Evolutionary conservation across 2,329 filamentous ascomycete genomes (phyloP).

Genomic region (Aspergillus intermedius): DNA sequence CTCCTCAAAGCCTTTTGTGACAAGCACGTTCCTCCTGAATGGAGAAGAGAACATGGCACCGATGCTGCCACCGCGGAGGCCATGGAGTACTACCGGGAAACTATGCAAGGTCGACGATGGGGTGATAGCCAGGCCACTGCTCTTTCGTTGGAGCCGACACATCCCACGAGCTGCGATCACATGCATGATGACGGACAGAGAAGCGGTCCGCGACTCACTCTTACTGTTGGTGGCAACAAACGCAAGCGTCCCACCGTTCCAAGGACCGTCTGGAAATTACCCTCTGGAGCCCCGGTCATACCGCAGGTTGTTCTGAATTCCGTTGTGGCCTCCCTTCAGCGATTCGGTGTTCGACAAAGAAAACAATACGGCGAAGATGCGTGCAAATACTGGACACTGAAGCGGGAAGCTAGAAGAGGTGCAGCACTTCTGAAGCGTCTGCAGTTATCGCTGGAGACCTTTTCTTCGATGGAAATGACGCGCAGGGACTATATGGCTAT

Average conservation of each 20-base stretch:
- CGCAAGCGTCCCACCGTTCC: conserved; percentile 47
- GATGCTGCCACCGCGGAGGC: conserved; percentile 73
- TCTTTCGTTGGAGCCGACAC: conserved; percentile 68
- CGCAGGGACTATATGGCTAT: conserved; percentile 92
- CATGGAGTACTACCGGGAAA: conserved; percentile 80
- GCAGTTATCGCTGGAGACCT: conserved; percentile 91
- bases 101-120: conserved; percentile 86
- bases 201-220: conserved; percentile 44
- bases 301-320: conserved; percentile 80
- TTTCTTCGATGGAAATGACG: conserved; percentile 95
- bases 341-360: conserved; percentile 76
- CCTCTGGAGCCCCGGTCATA: conserved; percentile 90
- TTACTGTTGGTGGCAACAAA: conserved; percentile 53
- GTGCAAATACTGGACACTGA: conserved; percentile 96
- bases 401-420: conserved; percentile 84
- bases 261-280: conserved; percentile 81
- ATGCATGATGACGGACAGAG: conserved; percentile 39
- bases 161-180: conserved; percentile 52
- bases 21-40: conserved; percentile 85
- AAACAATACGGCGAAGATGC: conserved; percentile 90
- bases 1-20: conserved; percentile 93
- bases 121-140: conserved; percentile 83
- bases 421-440: conserved; percentile 87
- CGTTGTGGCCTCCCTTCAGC: conserved; percentile 73
- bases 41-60: conserved; percentile 78